Conservation (phyloP, 129 eudicot genomes). For the Mikania micrantha region DNA sequence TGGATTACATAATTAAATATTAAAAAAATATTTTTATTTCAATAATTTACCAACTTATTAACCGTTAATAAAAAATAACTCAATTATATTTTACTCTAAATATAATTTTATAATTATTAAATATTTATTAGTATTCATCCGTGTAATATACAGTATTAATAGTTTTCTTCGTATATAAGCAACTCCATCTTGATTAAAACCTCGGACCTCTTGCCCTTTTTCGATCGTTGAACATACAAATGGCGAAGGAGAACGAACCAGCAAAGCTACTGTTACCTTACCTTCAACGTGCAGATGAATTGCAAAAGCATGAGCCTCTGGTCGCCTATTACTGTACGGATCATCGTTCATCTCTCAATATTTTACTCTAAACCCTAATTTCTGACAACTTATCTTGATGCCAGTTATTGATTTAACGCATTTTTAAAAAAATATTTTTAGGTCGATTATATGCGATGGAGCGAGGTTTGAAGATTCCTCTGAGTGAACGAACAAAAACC, state of each 20-base stretch:
- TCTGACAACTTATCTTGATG: background rate
- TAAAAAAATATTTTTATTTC: too few relatives aligned
- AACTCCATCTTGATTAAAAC: slow-evolving; percentile 17
- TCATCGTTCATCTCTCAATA: background rate
- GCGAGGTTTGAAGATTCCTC: slow-evolving; percentile 87
- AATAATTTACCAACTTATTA: too few relatives aligned
- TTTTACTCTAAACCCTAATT: slow-evolving; percentile 25
- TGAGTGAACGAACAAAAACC: slow-evolving; percentile 74
- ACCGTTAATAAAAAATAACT: too few relatives aligned
- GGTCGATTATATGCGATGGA: slow-evolving; percentile 98
- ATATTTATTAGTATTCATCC: too few relatives aligned
- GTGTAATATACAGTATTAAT: too few relatives aligned
- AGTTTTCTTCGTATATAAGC: too few relatives aligned
- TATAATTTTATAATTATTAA: too few relatives aligned
- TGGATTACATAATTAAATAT: too few relatives aligned
- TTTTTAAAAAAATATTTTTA: background rate
- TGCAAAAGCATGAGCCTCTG: slow-evolving; percentile 94
- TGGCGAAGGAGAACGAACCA: slow-evolving; percentile 76
- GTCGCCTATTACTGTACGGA: slow-evolving; percentile 90
- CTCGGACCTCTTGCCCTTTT: background rate
- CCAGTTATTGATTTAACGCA: background rate
- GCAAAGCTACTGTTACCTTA: slow-evolving; percentile 85
- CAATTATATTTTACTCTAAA: too few relatives aligned
- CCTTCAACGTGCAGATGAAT: slow-evolving; percentile 98
- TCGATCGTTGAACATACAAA: slow-evolving; percentile 8